Conservation (phyloP, 1,284 basidiomycete genomes). For the Xerocomus amazonicus region DNA sequence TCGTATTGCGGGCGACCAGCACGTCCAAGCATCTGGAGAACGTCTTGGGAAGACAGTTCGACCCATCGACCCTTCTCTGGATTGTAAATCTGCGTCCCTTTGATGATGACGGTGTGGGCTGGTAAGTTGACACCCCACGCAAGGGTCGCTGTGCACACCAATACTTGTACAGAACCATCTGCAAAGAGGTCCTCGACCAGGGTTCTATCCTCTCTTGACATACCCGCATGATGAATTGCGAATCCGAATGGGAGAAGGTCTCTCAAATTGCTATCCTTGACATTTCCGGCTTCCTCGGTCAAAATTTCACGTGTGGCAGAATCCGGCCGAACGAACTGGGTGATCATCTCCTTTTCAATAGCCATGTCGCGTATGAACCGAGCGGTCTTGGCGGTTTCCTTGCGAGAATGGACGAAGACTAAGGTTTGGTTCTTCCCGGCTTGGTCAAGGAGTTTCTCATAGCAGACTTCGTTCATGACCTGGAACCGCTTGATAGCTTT, state of each 20-base stretch:
- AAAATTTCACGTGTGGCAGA: conserved; percentile 87
- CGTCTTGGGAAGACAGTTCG: conserved; percentile 94
- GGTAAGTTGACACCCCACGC: conserved; percentile 99
- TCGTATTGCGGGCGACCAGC: conserved; percentile 98
- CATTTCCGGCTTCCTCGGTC: conserved; percentile 79
- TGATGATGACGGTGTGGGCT: conserved; percentile 98
- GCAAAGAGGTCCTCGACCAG: conserved; percentile 95
- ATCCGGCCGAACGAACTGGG: conserved; percentile 91
- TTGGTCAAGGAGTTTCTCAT: conserved; percentile 96
- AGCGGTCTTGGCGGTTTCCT: conserved; percentile 93
- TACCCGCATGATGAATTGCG: conserved; percentile 98
- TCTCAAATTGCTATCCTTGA: conserved; percentile 81
- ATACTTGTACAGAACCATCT: conserved; percentile 89
- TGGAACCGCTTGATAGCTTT: conserved; percentile 99
- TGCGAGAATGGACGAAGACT: conserved; percentile 97
- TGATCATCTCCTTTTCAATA: conserved; percentile 94
- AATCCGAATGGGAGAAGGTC: conserved; percentile 97
- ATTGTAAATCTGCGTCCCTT: conserved; percentile 99
- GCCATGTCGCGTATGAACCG: conserved; percentile 94
- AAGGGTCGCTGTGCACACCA: conserved; percentile 96
- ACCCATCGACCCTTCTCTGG: conserved; percentile 98
- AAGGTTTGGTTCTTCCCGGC: conserved; percentile 89
- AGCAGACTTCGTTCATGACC: conserved; percentile 98
- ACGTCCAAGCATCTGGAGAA: conserved; percentile 97
- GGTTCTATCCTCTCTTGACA: conserved; percentile 91